Evolutionary conservation across 768 basidiomycete species (phyloP), one percentile per base, ranked within the genome.

Genomic region (Psilocybe cyanescens): DNA sequence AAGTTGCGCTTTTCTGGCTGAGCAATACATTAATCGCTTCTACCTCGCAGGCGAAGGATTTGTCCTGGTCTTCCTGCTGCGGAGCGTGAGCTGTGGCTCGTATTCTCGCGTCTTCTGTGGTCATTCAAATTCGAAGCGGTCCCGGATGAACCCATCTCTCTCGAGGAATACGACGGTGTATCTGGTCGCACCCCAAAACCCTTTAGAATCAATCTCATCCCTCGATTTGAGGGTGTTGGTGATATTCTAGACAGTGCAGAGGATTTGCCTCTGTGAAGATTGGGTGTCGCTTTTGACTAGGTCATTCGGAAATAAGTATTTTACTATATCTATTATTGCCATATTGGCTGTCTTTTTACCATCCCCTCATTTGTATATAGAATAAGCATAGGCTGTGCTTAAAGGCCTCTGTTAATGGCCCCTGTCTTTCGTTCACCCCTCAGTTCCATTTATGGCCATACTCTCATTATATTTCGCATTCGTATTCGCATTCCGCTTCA

Each of bases 161-260:
- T 83, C 33, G 75, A 76, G 37, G 82, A 81, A 64, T 83, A 83
- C 60, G 80, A 83, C 53, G 82, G 82, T 5, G 67, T 75, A 19
- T 81, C 81, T 11, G 81, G 81, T 1, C 77, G 81, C 17, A 76
- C 78, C 9, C 81, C 81, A 3, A 31, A 44, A 31, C 47, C 51
- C 3, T 60, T 54, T 41, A 29, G 41, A n/a, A 16, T 54, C 9
- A 51, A 17, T 17, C 30, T 52, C 4, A 41, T 30, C 30, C 58
- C 58, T 28, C 48, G 58, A 12, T 55, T 55, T 19, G 54, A 55
- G 14, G 44, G 24, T 9, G 39, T 44, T 45, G 37, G 24, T 17
- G 24, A 44, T 11, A 45, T 55, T 19, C 39, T 55, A n/a, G 30
- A 55, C 37, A 41, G 44, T 16, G 54, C 54, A 12, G 54, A 55